Conservation (phyloP, 2,329 filamentous ascomycete genomes). For the Phialophora expanda region DNA sequence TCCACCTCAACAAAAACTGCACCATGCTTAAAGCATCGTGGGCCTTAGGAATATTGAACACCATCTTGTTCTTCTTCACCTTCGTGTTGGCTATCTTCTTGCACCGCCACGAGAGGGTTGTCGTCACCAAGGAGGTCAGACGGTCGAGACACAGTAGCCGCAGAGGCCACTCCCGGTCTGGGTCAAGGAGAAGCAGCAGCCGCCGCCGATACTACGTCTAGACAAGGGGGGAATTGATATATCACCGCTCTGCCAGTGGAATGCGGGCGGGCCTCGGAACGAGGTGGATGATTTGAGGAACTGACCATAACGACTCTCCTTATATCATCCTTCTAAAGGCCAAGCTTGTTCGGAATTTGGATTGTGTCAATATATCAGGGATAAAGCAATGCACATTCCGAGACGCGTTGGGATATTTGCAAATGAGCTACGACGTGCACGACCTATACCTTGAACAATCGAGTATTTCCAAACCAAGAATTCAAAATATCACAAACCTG, state of each 20-base stretch:
- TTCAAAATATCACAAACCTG: neutral
- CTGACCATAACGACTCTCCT: conserved; percentile 31
- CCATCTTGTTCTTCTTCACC: conserved; percentile 79
- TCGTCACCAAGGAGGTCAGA: conserved; percentile 49
- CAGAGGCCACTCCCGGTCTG: conserved; percentile 40
- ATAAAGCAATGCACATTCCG: conserved; percentile 13
- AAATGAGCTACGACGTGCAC: neutral
- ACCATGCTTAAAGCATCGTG: conserved; percentile 90
- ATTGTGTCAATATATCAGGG: conserved; percentile 20
- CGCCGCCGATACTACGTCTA: conserved; percentile 39
- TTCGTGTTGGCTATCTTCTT: conserved; percentile 67
- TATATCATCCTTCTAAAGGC: neutral
- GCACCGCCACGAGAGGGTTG: conserved; percentile 43
- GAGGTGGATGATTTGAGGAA: neutral
- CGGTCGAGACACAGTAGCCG: conserved; percentile 42
- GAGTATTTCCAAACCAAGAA: neutral
- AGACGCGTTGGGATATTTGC: neutral
- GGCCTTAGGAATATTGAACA: conserved; percentile 88
- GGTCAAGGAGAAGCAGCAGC: conserved; percentile 39
- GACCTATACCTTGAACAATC: neutral
- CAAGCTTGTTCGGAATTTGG: neutral
- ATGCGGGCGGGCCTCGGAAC: neutral
- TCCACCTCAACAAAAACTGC: conserved; percentile 75
- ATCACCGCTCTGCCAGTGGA: neutral
- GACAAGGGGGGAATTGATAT: neutral